Evolutionary conservation across 2,329 filamentous ascomycete species (phyloP).

Genomic region (Drechslerella coelobrocha): DNA sequence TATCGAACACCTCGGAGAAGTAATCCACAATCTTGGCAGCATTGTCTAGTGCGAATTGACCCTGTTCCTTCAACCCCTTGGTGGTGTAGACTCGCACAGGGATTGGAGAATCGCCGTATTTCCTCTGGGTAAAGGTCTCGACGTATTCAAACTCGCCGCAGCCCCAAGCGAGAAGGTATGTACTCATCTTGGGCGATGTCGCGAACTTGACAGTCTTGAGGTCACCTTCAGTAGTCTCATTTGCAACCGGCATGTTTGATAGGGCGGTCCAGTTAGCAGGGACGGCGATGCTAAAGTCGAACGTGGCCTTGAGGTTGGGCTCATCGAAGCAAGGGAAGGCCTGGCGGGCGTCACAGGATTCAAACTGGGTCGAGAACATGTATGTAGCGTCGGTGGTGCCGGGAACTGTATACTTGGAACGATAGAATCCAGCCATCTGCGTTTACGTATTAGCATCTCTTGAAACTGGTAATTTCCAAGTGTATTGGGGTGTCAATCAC

Average conservation of each 20-base stretch:
- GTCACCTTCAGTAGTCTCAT: slow-evolving; percentile 69
- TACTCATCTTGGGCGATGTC: slow-evolving; percentile 87
- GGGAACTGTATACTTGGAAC: slow-evolving; percentile 85
- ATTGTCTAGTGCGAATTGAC: slow-evolving; percentile 85
- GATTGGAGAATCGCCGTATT: slow-evolving; percentile 88
- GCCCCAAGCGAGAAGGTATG: slow-evolving; percentile 86
- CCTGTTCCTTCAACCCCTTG: slow-evolving; percentile 90
- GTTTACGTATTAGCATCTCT: slow-evolving; percentile 9
- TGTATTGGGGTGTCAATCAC: slow-evolving; percentile 40
- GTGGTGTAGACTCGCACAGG: slow-evolving; percentile 97
- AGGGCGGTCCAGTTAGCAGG: slow-evolving; percentile 83
- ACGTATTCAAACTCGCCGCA: slow-evolving; percentile 97
- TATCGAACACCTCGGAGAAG: slow-evolving; percentile 90
- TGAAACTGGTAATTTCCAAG: too few species aligned
- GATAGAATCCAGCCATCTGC: slow-evolving; percentile 86
- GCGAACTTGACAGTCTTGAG: slow-evolving; percentile 77
- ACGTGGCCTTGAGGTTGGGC: slow-evolving; percentile 94
- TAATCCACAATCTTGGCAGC: slow-evolving; percentile 93
- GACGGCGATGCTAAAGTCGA: slow-evolving; percentile 90
- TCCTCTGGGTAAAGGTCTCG: slow-evolving; percentile 85
- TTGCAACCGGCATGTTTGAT: slow-evolving; percentile 76
- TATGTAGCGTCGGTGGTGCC: slow-evolving; percentile 54
- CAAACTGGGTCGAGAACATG: slow-evolving; percentile 96
- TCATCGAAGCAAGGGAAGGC: slow-evolving; percentile 99
- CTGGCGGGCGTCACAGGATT: slow-evolving; percentile 90